Conservation (phyloP, 768 basidiomycete species). For the Trametes gibbosa region DNA sequence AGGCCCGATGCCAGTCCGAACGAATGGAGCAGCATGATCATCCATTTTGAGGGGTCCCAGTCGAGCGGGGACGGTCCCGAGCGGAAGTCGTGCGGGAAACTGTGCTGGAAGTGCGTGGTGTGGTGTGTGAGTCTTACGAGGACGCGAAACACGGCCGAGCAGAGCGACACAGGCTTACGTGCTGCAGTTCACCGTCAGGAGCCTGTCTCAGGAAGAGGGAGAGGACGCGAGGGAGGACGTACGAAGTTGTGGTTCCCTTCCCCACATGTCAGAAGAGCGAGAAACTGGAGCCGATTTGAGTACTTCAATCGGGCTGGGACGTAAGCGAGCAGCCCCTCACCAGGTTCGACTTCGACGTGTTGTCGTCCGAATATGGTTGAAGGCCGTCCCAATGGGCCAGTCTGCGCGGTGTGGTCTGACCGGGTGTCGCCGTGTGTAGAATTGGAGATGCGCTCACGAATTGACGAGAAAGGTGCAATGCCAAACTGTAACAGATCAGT, state of each 20-base stretch:
- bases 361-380: slow-evolving; percentile 78
- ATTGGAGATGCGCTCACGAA: slow-evolving; percentile 43
- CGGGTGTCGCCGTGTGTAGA: not conserved
- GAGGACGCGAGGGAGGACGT: slow-evolving; percentile 28
- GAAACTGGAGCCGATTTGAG: slow-evolving; percentile 38
- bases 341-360: slow-evolving; percentile 72
- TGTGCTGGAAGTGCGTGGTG: slow-evolving; percentile 44
- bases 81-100: slow-evolving; percentile 77
- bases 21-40: slow-evolving; percentile 51
- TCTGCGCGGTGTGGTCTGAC: slow-evolving; percentile 31
- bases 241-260: slow-evolving; percentile 82
- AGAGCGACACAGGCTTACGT: slow-evolving; percentile 33
- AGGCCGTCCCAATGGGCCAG: slow-evolving; percentile 81
- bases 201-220: not conserved
- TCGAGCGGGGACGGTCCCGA: slow-evolving; percentile 58
- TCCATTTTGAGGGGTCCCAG: slow-evolving; percentile 86
- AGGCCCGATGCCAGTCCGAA: slow-evolving; percentile 48
- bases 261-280: slow-evolving; percentile 68
- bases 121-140: not conserved
- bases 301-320: not conserved
- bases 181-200: slow-evolving; percentile 31
- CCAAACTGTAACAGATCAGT: slow-evolving; percentile 43
- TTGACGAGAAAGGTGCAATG: slow-evolving; percentile 72
- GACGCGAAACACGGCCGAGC: not conserved
- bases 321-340: slow-evolving; percentile 38